Conservation (phyloP, 2,329 filamentous ascomycete species). For the Onygenales sp. region DNA sequence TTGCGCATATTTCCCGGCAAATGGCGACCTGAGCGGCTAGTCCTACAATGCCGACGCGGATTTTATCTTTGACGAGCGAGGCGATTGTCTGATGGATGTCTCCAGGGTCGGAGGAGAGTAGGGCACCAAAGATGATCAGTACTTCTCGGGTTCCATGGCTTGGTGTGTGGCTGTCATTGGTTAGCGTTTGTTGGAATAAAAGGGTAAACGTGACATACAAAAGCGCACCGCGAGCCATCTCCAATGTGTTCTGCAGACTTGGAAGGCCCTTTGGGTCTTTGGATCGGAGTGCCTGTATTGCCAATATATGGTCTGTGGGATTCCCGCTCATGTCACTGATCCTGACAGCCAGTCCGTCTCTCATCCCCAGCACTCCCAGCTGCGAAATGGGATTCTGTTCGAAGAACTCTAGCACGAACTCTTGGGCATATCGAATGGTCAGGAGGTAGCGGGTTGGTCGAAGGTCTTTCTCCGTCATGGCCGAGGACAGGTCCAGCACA, state of each 20-base stretch:
- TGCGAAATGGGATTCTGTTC: slow-evolving; percentile 98
- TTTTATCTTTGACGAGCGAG: slow-evolving; percentile 67
- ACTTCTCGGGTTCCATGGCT: slow-evolving; percentile 90
- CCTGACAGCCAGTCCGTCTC: slow-evolving; percentile 76
- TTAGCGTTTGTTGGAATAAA: not conserved
- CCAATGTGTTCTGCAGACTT: slow-evolving; percentile 85
- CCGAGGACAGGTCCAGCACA: slow-evolving; percentile 81
- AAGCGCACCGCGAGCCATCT: slow-evolving; percentile 87
- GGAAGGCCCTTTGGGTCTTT: slow-evolving; percentile 64
- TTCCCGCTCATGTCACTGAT: slow-evolving; percentile 89
- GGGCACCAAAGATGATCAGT: slow-evolving; percentile 80
- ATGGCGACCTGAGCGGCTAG: slow-evolving; percentile 87
- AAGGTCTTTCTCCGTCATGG: slow-evolving; percentile 93
- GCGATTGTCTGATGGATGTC: slow-evolving; percentile 89
- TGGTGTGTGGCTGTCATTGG: slow-evolving; percentile 61
- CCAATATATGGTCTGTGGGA: slow-evolving; percentile 75
- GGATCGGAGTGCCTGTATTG: slow-evolving; percentile 57
- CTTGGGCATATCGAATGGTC: slow-evolving; percentile 69
- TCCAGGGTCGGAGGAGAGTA: slow-evolving; percentile 83
- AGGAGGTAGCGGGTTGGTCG: slow-evolving; percentile 79
- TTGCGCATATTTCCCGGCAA: slow-evolving; percentile 77
- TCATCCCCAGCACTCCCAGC: slow-evolving; percentile 84
- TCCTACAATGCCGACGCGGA: slow-evolving; percentile 81
- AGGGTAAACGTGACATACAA: slow-evolving; percentile 46
- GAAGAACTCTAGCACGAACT: slow-evolving; percentile 90